Evolutionary conservation across 2,329 filamentous ascomycete species (phyloP), one percentile per base, ranked within the genome.

Genomic region (Arthrobotrys pseudoclavata): DNA sequence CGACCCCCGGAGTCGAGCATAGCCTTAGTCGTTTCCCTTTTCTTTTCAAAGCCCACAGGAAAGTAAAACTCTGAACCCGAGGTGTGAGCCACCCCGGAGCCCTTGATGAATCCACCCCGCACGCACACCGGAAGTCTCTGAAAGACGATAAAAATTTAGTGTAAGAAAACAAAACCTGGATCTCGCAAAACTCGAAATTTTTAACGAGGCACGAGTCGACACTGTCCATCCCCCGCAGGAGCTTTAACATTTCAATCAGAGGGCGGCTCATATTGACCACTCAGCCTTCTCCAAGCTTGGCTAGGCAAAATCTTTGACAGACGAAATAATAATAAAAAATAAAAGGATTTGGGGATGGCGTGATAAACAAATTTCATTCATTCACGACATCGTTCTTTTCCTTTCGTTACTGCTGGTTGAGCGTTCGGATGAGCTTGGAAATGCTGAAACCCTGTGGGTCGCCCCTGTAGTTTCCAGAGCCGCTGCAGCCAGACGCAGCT

Each of bases 221-320:
- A 52, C 62, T 37, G 62, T 47, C 62, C 62, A 48, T 47, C 57
- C 40, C 47, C 40, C 60, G 60, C 40, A 63, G 45, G 60, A 63
- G 60, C 34, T 42, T 60, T n/a, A 42, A 60, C 55, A 9, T 26
- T 26, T 60, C 55, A 34, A 60, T 18, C 20, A 10, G 5, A n/a
- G 18, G 24, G 34, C 31, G 55, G 55, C 20, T 60, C 55, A 60
- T 60, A 57, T 31, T 26, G 20, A 60, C 52, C 45, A 66, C 69
- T 62, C 61, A 63, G 69, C 69, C 69, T 67, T 31, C 62, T 74
- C 69, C 62, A 74, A 67, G 62, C 62, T 68, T 74, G 69, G 69
- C 62, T 74, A 74, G 69, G 69, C 69, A 52, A 48, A 74, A 60
- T 74, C 18, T 67, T 66, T 42, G 55, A 26, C 4, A 60, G 20